Base-by-base conservation (phyloP, 208 protist genomes). In the Acanthamoeba polyphaga region DNA sequence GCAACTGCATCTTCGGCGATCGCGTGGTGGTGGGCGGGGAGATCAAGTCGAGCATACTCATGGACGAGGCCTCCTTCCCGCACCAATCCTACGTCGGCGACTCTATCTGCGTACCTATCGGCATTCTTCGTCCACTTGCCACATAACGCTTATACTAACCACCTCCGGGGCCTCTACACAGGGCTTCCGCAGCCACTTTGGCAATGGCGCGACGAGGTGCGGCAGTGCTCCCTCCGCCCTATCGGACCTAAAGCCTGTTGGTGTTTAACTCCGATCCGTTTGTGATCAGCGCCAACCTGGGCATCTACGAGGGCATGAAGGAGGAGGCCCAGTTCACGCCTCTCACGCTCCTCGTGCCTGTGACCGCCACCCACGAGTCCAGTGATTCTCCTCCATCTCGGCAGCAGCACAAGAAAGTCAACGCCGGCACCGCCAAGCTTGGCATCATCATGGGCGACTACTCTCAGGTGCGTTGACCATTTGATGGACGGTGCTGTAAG, bases 381-480 rank as follows among this genome's bases (percentile, higher is more conserved):
- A 70, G 72, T 24, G 10, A 38, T 49, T 24, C 43, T 12, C 62
- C 27, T 70, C 62, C 62, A 34, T 24, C 27, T 19, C 29, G 15
- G 1, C 55, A 60, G 19, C 17, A 29, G 46, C 29, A 80, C 72
- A 80, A 34, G 32, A 80, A 80, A 34, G 19, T 80, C 72, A 80
- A 24, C 17, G 43, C 72, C 2, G 72, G 72, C 72, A 80, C 72
- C 5, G 72, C 72, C 72, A 80, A 80, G 72, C 72, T 80, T 4
- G 72, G 72, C 72, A 80, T 80, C 72, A 80, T 80, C 72, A 80
- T 80, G 72, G 72, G 72, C 72, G 72, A 80, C 72, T 80, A 34
- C n/a, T 24, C 72, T 34, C 72, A 80, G 72, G 72, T 80, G 43
- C 34, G 72, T 27, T 9, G 13, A 5, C 3, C 34, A 12, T 12